These are phyloP conservation scores for Globisporangium yorkense DNA, from an alignment of 352 stramenopile species.

Conservation along the genomic window DNA sequence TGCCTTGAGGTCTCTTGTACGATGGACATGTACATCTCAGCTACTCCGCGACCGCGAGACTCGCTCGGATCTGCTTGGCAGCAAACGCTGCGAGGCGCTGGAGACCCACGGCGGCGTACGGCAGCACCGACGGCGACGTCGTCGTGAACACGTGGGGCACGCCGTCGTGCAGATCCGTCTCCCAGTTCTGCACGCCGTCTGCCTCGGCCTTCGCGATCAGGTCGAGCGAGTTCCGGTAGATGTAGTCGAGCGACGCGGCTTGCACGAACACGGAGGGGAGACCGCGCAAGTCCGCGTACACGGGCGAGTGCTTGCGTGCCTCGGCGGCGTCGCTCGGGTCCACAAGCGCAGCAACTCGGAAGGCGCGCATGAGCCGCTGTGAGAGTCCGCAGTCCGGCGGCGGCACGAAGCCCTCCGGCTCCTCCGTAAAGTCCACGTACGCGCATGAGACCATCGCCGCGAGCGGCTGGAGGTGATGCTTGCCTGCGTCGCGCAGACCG, in stretches of 20 bases:
- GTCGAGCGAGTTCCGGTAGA: constrained; percentile 20
- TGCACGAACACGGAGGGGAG: constrained; percentile 35
- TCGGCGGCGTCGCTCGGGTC: not conserved
- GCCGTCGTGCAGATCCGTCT: constrained; percentile 33
- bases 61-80: constrained; percentile 15
- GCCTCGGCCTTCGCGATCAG: constrained; percentile 20
- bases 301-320: constrained; percentile 11
- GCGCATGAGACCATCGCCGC: constrained; percentile 16
- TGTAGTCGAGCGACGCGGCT: constrained; percentile 22
- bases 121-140: constrained; percentile 44
- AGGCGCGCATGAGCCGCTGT: not conserved
- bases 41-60: not conserved
- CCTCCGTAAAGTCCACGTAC: constrained; percentile 15
- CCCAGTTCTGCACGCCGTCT: constrained; percentile 16
- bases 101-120: constrained; percentile 35
- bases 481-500: constrained; percentile 8
- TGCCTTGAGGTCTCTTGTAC: not conserved
- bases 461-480: constrained; percentile 3
- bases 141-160: constrained; percentile 67
- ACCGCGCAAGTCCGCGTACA: constrained; percentile 19
- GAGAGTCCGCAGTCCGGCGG: constrained; percentile 17
- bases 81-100: constrained; percentile 37
- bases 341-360: constrained; percentile 3
- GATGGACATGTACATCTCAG: no score
- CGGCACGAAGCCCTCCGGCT: not conserved